Evolutionary conservation across 768 basidiomycete species (phyloP), one percentile per base, ranked within the genome.

Genomic region (Boletus barrowsii): DNA sequence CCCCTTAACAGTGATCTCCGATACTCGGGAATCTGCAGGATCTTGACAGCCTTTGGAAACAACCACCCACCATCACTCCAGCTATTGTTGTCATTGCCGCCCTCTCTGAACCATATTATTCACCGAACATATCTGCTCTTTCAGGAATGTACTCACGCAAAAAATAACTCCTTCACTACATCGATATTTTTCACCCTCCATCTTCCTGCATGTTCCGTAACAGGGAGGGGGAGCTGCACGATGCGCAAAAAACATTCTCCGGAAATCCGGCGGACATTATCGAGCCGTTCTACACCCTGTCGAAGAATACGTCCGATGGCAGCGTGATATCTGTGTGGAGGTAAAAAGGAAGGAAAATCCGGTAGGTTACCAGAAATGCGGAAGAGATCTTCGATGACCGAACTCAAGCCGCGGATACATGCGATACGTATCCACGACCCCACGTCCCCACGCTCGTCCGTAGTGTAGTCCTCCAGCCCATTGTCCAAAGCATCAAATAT

Each of bases 391-490:
- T 78, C 73, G 42, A 80, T 73, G 54, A 84, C 71, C 9, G 75
- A 72, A 17, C 82, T 76, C 51, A 94, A 72, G 10, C 87, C 87
- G 43, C 76, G 76, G 47, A 94, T 79, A 62, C 87, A 90, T 3
- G 84, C 83, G 8, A 89, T 80, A 57, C 96, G 89, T 48, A 94
- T 81, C 93, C 94, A 97, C 3, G 96, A 98, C 40, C 96, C 96
- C 36, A 99, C 88, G 66, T 99, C 97, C 5, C 96, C 96, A 59
- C 96, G 85, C 67, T 97, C 90, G 67, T 99, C 96, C 45, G 83
- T 84, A 6, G 91, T 88, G 66, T 98, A 99, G 73, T 99, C 95
- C 18, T 83, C 77, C 49, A 99, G 71, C 4, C 92, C 94, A n/a
- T 65, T 68, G n/a, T 86, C 68, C 36, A 91, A 65, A 18, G 81